Conservation (phyloP, 1,139 yeast species). For the Suhomyces bolitotheri region DNA sequence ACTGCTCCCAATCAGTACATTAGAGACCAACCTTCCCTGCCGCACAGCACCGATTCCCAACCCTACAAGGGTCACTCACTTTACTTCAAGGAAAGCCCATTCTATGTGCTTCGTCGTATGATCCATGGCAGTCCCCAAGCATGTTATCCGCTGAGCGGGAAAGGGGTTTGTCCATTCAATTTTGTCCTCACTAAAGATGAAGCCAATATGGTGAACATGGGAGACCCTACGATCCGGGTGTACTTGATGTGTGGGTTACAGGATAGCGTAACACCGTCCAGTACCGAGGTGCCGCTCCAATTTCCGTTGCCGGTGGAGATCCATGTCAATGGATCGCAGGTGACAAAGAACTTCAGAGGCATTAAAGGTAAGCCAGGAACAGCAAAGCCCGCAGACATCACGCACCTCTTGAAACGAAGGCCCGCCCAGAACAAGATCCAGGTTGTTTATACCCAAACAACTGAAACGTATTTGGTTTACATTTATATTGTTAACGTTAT, state of each 20-base stretch:
- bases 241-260: constrained; percentile 51
- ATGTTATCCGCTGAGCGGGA: constrained; percentile 32
- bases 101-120: constrained; percentile 46
- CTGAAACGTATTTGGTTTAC: constrained; percentile 46
- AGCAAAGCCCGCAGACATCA: constrained; percentile 66
- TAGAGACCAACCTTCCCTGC: constrained; percentile 5
- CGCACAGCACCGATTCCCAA: constrained; percentile 18
- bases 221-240: constrained; percentile 32
- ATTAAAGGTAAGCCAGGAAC: constrained; percentile 63
- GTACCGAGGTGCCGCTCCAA: constrained; percentile 44
- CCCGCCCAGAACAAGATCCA: constrained; percentile 42
- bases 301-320: constrained; percentile 64
- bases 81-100: constrained; percentile 53
- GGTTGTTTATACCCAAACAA: constrained; percentile 54
- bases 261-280: constrained; percentile 23
- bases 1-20: constrained; percentile 9
- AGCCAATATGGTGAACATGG: constrained; percentile 22
- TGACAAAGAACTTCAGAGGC: constrained; percentile 57
- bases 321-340: constrained; percentile 45
- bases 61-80: constrained; percentile 36
- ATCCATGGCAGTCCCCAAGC: constrained; percentile 49
- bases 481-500: constrained; percentile 55
- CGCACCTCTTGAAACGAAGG: constrained; percentile 36
- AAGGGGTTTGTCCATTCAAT: constrained; percentile 40
- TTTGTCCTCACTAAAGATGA: constrained; percentile 48